Conservation (phyloP, 139 green algal species). For the Yamagishiella unicocca region DNA sequence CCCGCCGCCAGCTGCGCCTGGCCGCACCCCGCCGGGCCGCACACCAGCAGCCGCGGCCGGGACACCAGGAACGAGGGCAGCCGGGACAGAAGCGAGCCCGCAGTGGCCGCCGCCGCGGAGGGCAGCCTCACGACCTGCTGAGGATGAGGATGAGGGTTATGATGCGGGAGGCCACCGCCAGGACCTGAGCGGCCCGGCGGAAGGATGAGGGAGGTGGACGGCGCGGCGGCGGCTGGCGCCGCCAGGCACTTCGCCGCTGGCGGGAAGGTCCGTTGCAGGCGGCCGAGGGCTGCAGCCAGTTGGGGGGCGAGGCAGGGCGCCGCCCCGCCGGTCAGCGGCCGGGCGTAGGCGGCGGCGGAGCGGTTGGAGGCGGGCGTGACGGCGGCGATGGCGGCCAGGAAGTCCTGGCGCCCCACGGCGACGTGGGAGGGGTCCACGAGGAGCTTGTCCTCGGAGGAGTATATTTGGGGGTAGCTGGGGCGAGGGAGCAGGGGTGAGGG, state of each 20-base stretch:
- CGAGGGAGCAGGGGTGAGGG: not conserved
- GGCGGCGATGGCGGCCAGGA: conserved; percentile 78
- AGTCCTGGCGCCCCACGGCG: conserved; percentile 79
- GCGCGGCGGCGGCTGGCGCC: not conserved
- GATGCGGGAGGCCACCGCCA: not conserved
- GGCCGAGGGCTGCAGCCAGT: conserved; percentile 58
- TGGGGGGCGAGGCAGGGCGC: conserved; percentile 57
- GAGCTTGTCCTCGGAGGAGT: conserved; percentile 84
- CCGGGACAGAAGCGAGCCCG: not conserved
- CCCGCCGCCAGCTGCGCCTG: conserved; percentile 82
- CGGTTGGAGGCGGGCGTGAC: conserved; percentile 90
- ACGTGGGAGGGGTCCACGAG: conserved; percentile 79
- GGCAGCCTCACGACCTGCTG: not conserved
- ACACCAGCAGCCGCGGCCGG: conserved; percentile 79
- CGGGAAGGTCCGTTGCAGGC: conserved; percentile 76
- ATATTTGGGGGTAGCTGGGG: conserved; percentile 91
- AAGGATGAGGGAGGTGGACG: conserved; percentile 13
- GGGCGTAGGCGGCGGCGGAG: conserved; percentile 66
- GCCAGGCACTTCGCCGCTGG: conserved; percentile 63
- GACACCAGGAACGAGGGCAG: conserved; percentile 49
- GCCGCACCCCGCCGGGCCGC: conserved; percentile 64
- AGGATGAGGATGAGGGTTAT: too few relatives aligned
- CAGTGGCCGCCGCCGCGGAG: not conserved
- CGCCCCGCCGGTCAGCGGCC: conserved; percentile 68
- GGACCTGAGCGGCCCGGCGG: conserved; percentile 3